These are phyloP conservation scores for Venturia asperata DNA, from an alignment of 2,329 filamentous ascomycete species.

Conservation along the genomic window DNA sequence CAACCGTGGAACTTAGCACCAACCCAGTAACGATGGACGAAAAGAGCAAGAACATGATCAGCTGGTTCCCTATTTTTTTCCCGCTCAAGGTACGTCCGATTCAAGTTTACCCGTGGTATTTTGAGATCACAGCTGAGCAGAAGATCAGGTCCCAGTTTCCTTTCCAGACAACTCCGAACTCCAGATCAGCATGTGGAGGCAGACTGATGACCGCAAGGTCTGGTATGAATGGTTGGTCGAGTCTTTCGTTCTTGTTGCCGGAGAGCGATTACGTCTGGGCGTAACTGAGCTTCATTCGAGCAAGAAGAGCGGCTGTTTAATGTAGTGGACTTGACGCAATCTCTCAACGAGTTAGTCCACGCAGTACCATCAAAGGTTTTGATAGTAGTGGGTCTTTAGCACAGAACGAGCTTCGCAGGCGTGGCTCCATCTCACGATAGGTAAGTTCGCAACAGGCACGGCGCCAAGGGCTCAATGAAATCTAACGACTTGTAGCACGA, in stretches of 20 bases:
- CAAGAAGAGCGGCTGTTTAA: slow-evolving; percentile 61
- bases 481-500: neutral
- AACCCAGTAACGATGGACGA: slow-evolving; percentile 84
- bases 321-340: slow-evolving; percentile 41
- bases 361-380: neutral
- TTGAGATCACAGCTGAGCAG: neutral
- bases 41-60: slow-evolving; percentile 97
- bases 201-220: slow-evolving; percentile 89
- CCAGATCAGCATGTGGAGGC: slow-evolving; percentile 89
- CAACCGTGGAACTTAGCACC: slow-evolving; percentile 77
- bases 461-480: neutral
- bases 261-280: slow-evolving; percentile 58
- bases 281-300: slow-evolving; percentile 62
- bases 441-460: neutral
- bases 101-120: neutral
- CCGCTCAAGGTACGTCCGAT: slow-evolving; percentile 70
- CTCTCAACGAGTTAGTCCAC: neutral
- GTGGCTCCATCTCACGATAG: neutral
- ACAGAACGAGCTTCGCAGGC: neutral
- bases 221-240: slow-evolving; percentile 99
- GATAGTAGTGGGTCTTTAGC: neutral
- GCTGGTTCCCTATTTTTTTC: slow-evolving; percentile 98
- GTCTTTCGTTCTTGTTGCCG: slow-evolving; percentile 59
- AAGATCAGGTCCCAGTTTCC: slow-evolving; percentile 67
- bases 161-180: slow-evolving; percentile 79